phyloP scores from a whole-genome alignment of 2,329 filamentous ascomycete genomes.

The Verticillium isaacii region DNA sequence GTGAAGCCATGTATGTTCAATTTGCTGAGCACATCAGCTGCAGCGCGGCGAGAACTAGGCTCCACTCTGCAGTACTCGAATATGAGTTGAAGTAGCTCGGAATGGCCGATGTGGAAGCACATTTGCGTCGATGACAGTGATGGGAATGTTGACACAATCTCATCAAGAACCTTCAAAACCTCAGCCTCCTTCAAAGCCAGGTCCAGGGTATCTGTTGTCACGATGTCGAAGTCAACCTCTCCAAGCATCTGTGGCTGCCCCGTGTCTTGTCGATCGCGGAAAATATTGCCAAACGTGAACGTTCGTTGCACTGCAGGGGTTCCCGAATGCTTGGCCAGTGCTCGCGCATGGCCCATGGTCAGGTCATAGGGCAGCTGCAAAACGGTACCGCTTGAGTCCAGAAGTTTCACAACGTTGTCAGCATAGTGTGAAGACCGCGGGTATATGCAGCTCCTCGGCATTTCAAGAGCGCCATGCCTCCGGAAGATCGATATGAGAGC shows the following conservation, averaged over 20 bases:
- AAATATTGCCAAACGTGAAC: slow-evolving; percentile 85
- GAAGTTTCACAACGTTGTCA: slow-evolving; percentile 68
- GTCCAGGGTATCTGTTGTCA: slow-evolving; percentile 78
- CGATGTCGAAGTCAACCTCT: slow-evolving; percentile 94
- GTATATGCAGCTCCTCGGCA: slow-evolving; percentile 69
- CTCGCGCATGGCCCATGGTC: slow-evolving; percentile 81
- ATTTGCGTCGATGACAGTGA: slow-evolving; percentile 66
- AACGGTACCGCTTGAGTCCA: slow-evolving; percentile 81
- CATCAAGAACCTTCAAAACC: slow-evolving; percentile 88
- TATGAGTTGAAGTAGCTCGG: slow-evolving; percentile 78
- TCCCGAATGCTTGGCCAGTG: slow-evolving; percentile 66
- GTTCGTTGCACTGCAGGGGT: slow-evolving; percentile 65
- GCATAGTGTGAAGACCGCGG: slow-evolving; percentile 77
- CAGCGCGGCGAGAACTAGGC: slow-evolving; percentile 58
- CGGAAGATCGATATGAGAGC: slow-evolving; percentile 75
- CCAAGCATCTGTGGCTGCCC: slow-evolving; percentile 78
- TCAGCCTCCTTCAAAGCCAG: slow-evolving; percentile 89
- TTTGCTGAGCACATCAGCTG: slow-evolving; percentile 81
- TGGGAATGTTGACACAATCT: slow-evolving; percentile 78
- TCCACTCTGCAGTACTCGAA: slow-evolving; percentile 86
- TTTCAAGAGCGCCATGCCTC: slow-evolving; percentile 83
- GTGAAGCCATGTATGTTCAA: slow-evolving; percentile 76
- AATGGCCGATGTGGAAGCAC: slow-evolving; percentile 89
- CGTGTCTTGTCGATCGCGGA: slow-evolving; percentile 71
- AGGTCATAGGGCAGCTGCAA: slow-evolving; percentile 93